phyloP scores from a whole-genome alignment of 495 filamentous ascomycete species.

The Penicillium coffeae region DNA sequence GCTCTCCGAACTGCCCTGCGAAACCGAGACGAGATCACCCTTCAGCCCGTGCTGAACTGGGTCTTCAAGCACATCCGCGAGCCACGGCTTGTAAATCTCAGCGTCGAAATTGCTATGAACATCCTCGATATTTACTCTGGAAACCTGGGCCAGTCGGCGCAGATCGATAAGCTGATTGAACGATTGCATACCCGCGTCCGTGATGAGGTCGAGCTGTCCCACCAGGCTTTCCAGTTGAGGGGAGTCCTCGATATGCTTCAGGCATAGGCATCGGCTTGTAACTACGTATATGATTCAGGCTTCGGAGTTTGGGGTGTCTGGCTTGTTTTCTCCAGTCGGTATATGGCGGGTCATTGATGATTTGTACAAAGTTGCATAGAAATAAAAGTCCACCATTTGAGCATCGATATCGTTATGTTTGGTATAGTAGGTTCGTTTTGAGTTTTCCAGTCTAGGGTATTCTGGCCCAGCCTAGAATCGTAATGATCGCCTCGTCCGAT shows the following conservation, averaged over 20 bases:
- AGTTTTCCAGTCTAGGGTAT: no score
- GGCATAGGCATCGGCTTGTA: slow-evolving; percentile 6
- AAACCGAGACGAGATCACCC: slow-evolving; percentile 74
- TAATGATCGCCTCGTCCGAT: no score
- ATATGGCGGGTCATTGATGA: slow-evolving; percentile 27
- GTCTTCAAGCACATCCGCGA: slow-evolving; percentile 71
- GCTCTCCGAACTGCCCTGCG: slow-evolving; percentile 78
- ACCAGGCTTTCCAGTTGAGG: slow-evolving; percentile 69
- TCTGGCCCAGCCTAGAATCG: no score
- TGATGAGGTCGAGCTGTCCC: slow-evolving; percentile 72
- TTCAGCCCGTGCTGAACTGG: slow-evolving; percentile 83
- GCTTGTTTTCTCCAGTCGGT: slow-evolving; percentile 21
- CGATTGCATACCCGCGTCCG: slow-evolving; percentile 64
- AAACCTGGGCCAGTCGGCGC: slow-evolving; percentile 67
- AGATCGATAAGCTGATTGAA: slow-evolving; percentile 65
- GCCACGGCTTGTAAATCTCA: slow-evolving; percentile 70
- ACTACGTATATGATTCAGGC: slow-evolving; percentile 20
- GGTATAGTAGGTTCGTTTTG: no score
- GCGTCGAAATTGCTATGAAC: slow-evolving; percentile 73
- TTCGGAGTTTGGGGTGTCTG: slow-evolving; percentile 29
- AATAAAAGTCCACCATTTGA: slow-evolving; percentile 24
- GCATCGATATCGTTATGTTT: no score
- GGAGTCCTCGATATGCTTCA: slow-evolving; percentile 82
- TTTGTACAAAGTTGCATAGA: slow-evolving; percentile 33
- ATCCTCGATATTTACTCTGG: slow-evolving; percentile 84